phyloP scores from a whole-genome alignment of 257 asterid species.

The Jacaranda mimosifolia region DNA sequence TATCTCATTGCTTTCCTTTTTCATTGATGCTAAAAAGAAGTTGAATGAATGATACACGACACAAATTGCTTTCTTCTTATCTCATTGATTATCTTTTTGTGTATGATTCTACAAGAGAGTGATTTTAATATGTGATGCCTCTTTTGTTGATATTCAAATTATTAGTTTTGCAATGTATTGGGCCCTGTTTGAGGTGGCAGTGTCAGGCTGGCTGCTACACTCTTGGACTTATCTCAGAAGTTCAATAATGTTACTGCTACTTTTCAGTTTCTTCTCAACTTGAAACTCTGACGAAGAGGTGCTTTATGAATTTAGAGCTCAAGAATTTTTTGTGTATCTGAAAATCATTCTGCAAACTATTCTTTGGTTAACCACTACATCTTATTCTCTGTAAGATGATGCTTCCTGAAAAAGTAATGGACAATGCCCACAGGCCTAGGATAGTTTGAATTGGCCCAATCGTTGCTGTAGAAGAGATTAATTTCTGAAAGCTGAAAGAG shows the following conservation, averaged over 20 bases:
- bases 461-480: too few species aligned
- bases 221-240: not conserved
- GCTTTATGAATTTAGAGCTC: too few species aligned
- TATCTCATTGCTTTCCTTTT: slow-evolving; percentile 17
- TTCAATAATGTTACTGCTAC: not conserved
- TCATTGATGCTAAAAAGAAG: not conserved
- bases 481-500: too few species aligned
- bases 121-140: not conserved
- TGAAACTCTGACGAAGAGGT: too few species aligned
- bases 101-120: not conserved
- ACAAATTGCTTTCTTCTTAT: not conserved
- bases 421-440: too few species aligned
- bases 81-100: not conserved
- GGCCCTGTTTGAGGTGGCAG: not conserved
- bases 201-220: not conserved
- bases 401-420: too few species aligned
- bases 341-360: too few species aligned
- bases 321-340: too few species aligned
- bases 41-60: not conserved
- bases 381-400: too few species aligned
- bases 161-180: not conserved
- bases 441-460: too few species aligned
- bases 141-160: not conserved
- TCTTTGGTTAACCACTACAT: too few species aligned
- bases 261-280: too few species aligned